Percentiles rank a stretch among this genome's conserved stretches.
phyloP scores from a whole-genome alignment of 1,284 basidiomycete genomes.

The Trametes hirsuta region DNA sequence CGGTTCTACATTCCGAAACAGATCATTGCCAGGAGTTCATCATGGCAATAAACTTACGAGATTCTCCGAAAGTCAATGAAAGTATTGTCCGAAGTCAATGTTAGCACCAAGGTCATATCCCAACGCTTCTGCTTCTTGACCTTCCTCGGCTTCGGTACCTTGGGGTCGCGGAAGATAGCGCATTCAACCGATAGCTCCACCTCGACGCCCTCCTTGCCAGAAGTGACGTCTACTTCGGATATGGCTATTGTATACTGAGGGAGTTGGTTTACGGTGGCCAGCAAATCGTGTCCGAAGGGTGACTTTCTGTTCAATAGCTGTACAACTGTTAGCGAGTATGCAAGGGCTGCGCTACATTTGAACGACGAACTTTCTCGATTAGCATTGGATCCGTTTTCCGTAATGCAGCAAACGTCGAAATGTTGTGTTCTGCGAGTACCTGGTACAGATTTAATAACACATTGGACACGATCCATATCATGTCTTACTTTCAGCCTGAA shows the following conservation, averaged over 20 bases:
- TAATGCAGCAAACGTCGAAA: slow-evolving; percentile 63
- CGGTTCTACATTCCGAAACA: slow-evolving; percentile 55
- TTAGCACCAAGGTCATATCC: slow-evolving; percentile 72
- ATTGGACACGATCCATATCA: no score
- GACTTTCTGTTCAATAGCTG: slow-evolving; percentile 75
- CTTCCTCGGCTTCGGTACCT: slow-evolving; percentile 30
- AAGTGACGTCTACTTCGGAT: slow-evolving; percentile 45
- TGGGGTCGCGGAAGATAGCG: slow-evolving; percentile 42
- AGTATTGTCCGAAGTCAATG: slow-evolving; percentile 70
- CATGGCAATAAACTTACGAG: slow-evolving; percentile 47
- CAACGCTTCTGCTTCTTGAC: slow-evolving; percentile 53
- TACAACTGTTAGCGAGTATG: not conserved
- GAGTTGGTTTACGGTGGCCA: slow-evolving; percentile 61
- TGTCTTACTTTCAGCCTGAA: slow-evolving; percentile 55
- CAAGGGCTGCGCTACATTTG: not conserved
- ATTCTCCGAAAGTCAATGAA: slow-evolving; percentile 79
- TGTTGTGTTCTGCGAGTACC: slow-evolving; percentile 75
- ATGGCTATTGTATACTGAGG: slow-evolving; percentile 64
- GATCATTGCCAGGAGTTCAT: not conserved
- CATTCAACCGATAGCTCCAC: slow-evolving; percentile 66
- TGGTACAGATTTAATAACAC: slow-evolving; percentile 31
- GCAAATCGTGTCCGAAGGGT: slow-evolving; percentile 71
- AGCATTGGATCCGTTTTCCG: slow-evolving; percentile 56
- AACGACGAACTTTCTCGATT: slow-evolving; percentile 58
- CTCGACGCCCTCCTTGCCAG: slow-evolving; percentile 51